Evolutionary conservation across 106 monocot species (phyloP).

Genomic region (Alisma plantagoaquatica): DNA sequence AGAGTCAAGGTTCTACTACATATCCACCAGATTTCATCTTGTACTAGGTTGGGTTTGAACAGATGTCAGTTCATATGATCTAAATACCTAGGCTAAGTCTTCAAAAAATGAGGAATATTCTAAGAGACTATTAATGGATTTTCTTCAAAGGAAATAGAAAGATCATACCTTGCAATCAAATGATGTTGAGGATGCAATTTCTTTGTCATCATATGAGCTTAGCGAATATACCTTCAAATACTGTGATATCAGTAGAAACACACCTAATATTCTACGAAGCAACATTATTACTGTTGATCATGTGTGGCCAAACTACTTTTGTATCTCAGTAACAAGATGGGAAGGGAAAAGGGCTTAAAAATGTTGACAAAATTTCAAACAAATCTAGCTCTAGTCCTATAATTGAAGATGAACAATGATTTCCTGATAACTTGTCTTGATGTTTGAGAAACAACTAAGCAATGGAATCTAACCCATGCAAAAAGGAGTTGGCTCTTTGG

Average conservation of each 20-base stretch:
- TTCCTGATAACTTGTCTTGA: no score
- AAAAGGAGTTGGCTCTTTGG: no score
- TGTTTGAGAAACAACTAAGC: no score
- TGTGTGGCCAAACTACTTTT: no score
- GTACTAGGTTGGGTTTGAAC: slow-evolving; percentile 14
- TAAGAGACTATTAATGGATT: slow-evolving; percentile 25
- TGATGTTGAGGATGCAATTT: slow-evolving; percentile 19
- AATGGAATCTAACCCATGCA: no score
- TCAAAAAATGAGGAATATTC: slow-evolving; percentile 20
- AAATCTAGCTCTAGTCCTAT: slow-evolving; percentile 21
- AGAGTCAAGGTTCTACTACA: slow-evolving; percentile 28
- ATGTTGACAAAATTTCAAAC: slow-evolving; percentile 14
- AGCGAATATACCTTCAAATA: slow-evolving; percentile 32
- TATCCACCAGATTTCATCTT: slow-evolving; percentile 21
- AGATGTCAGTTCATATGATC: slow-evolving; percentile 17
- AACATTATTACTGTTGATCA: no score
- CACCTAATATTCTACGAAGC: no score
- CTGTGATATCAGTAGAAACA: no score
- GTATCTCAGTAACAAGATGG: no score
- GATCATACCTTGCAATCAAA: slow-evolving; percentile 28
- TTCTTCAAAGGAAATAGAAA: slow-evolving; percentile 32
- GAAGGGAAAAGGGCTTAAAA: slow-evolving; percentile 15
- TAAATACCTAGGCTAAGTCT: slow-evolving; percentile 23
- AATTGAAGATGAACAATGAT: slow-evolving; percentile 25
- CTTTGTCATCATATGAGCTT: slow-evolving; percentile 32